Evolutionary conservation across 2,329 filamentous ascomycete genomes (phyloP).

Genomic region (Trichoderma asperellum): DNA sequence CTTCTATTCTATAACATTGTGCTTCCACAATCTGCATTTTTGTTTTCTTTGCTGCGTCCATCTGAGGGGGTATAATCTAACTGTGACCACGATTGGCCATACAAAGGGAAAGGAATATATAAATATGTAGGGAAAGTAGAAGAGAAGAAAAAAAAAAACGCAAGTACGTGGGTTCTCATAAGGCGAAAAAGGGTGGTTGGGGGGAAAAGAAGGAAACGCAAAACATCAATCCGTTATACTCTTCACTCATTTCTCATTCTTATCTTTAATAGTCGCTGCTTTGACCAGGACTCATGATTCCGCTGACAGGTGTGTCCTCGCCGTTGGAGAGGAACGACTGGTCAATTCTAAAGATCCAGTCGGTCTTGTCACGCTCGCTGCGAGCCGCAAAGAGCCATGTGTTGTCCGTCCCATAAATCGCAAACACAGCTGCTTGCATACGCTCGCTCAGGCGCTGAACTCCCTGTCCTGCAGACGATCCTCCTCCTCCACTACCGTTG

Average conservation of each 20-base stretch:
- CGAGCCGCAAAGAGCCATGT: constrained; percentile 92
- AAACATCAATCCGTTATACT: constrained; percentile 13
- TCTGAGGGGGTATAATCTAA: constrained; percentile 29
- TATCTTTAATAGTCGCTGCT: constrained; percentile 40
- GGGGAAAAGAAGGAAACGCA: background rate
- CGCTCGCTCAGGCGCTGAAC: constrained; percentile 60
- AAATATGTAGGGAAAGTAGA: background rate
- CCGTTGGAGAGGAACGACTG: constrained; percentile 66
- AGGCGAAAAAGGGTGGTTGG: background rate
- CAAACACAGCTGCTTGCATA: constrained; percentile 78
- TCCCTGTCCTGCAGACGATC: constrained; percentile 41
- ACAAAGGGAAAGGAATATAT: constrained; percentile 23
- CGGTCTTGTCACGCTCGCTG: constrained; percentile 88
- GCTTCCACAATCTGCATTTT: background rate
- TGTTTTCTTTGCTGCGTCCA: background rate
- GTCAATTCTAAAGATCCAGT: constrained; percentile 96
- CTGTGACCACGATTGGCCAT: constrained; percentile 13
- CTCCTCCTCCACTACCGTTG: constrained; percentile 43
- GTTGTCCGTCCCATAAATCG: constrained; percentile 91
- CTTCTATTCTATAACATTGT: constrained; percentile 16
- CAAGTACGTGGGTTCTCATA: background rate
- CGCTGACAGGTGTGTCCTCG: constrained; percentile 47
- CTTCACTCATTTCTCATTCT: constrained; percentile 24
- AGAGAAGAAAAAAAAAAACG: constrained; percentile 1
- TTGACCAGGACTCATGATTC: constrained; percentile 42